Conservation (phyloP, 495 filamentous ascomycete species). For the Cenococcum geophilum region DNA sequence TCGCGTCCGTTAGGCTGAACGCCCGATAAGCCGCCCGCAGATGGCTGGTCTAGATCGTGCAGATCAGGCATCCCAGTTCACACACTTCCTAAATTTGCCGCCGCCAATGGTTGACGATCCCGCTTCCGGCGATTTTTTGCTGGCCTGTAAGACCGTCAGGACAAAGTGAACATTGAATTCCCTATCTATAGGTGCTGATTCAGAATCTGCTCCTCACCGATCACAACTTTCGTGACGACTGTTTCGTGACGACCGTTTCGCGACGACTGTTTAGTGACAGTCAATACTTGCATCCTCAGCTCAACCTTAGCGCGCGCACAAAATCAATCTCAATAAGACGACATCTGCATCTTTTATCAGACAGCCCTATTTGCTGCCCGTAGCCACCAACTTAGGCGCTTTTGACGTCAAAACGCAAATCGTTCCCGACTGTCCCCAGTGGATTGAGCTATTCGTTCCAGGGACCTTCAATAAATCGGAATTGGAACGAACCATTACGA, state of each 20-base stretch:
- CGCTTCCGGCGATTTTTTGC: not conserved
- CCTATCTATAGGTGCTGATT: not conserved
- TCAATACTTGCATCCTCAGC: not conserved
- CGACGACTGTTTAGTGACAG: not conserved
- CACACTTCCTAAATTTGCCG: not conserved
- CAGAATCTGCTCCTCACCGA: not conserved
- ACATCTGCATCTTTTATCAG: too few species aligned
- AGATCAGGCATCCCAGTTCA: conserved; percentile 16
- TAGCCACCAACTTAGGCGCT: too few species aligned
- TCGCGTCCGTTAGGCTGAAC: conserved; percentile 28
- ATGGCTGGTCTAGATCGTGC: conserved; percentile 27
- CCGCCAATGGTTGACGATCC: not conserved
- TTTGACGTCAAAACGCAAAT: too few species aligned
- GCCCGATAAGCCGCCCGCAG: conserved; percentile 23
- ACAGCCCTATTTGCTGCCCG: too few species aligned
- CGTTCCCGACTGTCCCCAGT: too few species aligned
- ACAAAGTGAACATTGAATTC: not conserved
- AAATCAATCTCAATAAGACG: too few species aligned
- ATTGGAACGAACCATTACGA: too few species aligned
- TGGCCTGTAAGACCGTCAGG: not conserved
- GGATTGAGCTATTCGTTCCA: too few species aligned
- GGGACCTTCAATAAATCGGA: too few species aligned
- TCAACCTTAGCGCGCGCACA: not conserved
- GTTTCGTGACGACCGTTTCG: not conserved
- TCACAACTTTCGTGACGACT: not conserved